These are phyloP conservation scores for Cryptococcus sp. DNA, from an alignment of 1,284 basidiomycete genomes.

Conservation along the genomic window DNA sequence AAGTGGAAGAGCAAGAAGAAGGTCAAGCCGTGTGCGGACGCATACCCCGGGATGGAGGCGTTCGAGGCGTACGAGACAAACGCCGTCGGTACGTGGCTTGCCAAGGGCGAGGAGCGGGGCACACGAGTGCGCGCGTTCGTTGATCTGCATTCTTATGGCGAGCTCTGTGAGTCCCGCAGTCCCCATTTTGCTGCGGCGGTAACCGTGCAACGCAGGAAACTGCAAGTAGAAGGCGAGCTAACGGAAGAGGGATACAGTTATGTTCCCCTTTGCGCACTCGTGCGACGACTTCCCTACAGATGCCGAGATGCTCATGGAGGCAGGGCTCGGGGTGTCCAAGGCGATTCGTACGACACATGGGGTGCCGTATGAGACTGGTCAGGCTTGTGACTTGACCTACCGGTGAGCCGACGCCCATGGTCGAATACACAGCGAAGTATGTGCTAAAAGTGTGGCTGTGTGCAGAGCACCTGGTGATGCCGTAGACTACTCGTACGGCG, in stretches of 20 bases:
- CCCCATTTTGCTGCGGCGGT: neutral
- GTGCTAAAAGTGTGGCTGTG: neutral
- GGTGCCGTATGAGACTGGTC: constrained; percentile 58
- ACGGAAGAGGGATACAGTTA: constrained; percentile 38
- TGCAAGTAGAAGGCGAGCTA: neutral
- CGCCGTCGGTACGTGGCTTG: constrained; percentile 68
- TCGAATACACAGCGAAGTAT: neutral
- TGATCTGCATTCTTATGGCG: constrained; percentile 77
- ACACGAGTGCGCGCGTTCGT: constrained; percentile 58
- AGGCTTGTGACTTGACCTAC: constrained; percentile 65
- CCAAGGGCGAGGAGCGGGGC: constrained; percentile 47
- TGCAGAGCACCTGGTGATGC: constrained; percentile 61
- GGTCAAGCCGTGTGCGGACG: constrained; percentile 60
- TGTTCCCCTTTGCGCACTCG: constrained; percentile 69
- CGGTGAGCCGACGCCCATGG: constrained; percentile 51
- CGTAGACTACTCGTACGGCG: constrained; percentile 70
- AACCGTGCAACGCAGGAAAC: neutral
- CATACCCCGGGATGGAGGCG: constrained; percentile 66
- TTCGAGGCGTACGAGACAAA: constrained; percentile 74
- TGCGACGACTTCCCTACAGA: constrained; percentile 67
- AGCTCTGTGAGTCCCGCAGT: constrained; percentile 65
- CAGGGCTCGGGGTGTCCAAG: constrained; percentile 65
- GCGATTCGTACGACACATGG: constrained; percentile 62
- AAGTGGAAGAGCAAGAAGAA: constrained; percentile 39
- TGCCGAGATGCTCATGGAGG: constrained; percentile 77